Evolutionary conservation across 148 eudicot genomes (phyloP).

Genomic region (Rheum nobile): DNA sequence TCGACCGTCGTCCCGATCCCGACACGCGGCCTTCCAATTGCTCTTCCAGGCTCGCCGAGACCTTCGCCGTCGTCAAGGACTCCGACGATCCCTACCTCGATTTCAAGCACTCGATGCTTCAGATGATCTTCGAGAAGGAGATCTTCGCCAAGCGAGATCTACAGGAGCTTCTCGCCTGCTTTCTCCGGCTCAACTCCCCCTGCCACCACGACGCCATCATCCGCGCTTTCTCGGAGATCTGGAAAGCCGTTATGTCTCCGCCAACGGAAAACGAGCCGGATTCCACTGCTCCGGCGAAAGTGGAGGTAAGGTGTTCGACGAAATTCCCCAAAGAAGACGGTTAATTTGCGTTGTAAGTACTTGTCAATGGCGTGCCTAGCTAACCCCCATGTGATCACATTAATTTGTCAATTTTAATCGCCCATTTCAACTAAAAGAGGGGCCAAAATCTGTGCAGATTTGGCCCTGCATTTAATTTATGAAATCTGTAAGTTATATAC

Average conservation of each 20-base stretch:
- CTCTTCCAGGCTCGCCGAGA: constrained; percentile 20
- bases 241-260: constrained; percentile 18
- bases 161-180: constrained; percentile 39
- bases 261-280: background rate
- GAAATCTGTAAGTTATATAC: background rate
- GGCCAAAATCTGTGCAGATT: background rate
- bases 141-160: constrained; percentile 36
- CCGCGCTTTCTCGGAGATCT: constrained; percentile 48
- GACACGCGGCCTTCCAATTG: constrained; percentile 1
- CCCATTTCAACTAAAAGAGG: background rate
- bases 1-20: background rate
- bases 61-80: constrained; percentile 37
- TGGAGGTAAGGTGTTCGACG: background rate
- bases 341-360: background rate
- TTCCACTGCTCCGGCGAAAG: background rate
- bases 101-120: constrained; percentile 48
- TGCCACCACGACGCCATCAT: constrained; percentile 37
- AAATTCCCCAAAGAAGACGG: constrained; percentile 3
- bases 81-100: constrained; percentile 44
- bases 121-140: constrained; percentile 46
- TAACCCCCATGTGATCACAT: constrained; percentile 7
- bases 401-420: background rate
- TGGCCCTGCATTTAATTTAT: constrained; percentile 1
- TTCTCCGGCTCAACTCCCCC: constrained; percentile 44
- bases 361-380: background rate